A percentile compares a stretch with the other conserved stretches of the same genome.
Conservation (phyloP, 176 grass and related monocot species). For the Lolium rigidum region DNA sequence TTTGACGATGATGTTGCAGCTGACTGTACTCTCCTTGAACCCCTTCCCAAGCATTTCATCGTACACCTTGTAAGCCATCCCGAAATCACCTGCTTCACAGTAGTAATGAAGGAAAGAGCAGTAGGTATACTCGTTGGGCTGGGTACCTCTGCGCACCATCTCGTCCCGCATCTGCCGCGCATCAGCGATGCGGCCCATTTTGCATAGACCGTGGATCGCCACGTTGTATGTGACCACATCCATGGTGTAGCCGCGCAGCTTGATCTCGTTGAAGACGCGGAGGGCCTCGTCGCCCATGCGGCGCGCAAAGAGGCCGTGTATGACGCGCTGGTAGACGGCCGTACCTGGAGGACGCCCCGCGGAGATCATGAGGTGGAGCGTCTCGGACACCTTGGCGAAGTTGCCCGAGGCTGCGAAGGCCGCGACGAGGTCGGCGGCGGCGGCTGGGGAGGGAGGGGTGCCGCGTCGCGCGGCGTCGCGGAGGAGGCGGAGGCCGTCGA, state of each 20-base stretch:
- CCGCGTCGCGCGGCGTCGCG: constrained; percentile 58
- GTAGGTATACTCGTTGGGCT: constrained; percentile 71
- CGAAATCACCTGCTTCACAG: constrained; percentile 64
- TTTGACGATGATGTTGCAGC: constrained; percentile 59
- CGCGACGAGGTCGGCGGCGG: constrained; percentile 53
- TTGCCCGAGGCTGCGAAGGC: constrained; percentile 60
- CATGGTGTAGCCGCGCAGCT: constrained; percentile 68
- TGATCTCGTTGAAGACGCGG: constrained; percentile 71
- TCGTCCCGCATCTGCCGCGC: constrained; percentile 61
- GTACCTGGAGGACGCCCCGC: constrained; percentile 50
- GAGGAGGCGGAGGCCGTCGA: constrained; percentile 68
- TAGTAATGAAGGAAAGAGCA: constrained; percentile 51
- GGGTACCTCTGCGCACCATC: constrained; percentile 64
- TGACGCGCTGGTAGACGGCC: constrained; percentile 64
- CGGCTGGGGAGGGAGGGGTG: constrained; percentile 31
- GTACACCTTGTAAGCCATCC: constrained; percentile 60
- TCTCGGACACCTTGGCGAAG: constrained; percentile 71
- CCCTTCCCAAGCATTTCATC: constrained; percentile 74
- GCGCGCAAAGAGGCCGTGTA: constrained; percentile 52
- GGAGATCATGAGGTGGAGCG: constrained; percentile 82
- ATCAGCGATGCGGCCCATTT: constrained; percentile 43
- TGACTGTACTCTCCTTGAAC: constrained; percentile 63
- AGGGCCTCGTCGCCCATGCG: constrained; percentile 60
- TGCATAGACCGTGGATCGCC: constrained; percentile 61
- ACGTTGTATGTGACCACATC: constrained; percentile 57